phyloP scores from a whole-genome alignment of 768 basidiomycete species.

The Xerocomus potaroensis region DNA sequence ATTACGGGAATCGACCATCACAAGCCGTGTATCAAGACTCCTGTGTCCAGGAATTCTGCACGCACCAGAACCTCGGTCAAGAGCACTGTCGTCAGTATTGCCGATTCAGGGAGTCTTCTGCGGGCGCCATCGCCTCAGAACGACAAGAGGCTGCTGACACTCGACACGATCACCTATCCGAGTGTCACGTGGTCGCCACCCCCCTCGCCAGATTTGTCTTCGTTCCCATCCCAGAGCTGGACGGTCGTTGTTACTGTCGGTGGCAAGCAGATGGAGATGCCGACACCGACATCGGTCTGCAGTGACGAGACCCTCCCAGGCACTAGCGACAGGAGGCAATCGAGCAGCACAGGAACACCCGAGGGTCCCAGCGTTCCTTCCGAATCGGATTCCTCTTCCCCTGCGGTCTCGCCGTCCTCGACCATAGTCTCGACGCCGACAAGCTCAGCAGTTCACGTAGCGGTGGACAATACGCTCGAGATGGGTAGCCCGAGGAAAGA shows the following conservation, averaged over 20 bases:
- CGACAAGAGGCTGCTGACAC: neutral
- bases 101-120: neutral
- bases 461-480: neutral
- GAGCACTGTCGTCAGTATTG: neutral
- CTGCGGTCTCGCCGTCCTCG: neutral
- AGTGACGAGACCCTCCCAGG: neutral
- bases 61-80: neutral
- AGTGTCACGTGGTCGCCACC: neutral
- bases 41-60: too few species aligned
- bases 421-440: neutral
- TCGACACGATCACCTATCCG: neutral
- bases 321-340: too few species aligned
- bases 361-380: neutral
- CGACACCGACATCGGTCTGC: too few species aligned
- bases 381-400: neutral
- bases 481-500: neutral
- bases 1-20: too few species aligned
- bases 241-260: neutral
- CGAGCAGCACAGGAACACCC: too few species aligned
- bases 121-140: neutral
- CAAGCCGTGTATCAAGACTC: neutral
- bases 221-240: conserved; percentile 8
- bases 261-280: neutral
- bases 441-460: neutral
- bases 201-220: neutral